Evolutionary conservation across 176 grass and related monocot species (phyloP), one percentile per base, ranked within the genome.

Genomic region (Melocanna baccifera): DNA sequence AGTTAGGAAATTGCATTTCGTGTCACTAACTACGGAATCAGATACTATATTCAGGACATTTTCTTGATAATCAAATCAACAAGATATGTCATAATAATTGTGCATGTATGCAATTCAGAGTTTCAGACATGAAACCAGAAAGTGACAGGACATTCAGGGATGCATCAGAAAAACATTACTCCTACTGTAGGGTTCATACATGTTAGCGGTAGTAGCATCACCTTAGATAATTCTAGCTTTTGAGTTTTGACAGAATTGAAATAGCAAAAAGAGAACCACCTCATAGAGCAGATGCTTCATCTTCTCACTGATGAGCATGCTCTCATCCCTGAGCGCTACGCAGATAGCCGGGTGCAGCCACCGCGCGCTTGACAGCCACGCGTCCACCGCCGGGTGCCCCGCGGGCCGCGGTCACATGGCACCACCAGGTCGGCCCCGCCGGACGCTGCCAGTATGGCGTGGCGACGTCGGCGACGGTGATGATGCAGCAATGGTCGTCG

Each of bases 211-310:
- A 62, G 5, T 22, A 56, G 16, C 59, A 62, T 12, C 59, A 62
- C 2, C 25, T 62, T 62, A 28, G 25, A 62, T 62, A 62, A 62
- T 11, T 12, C 59, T 28, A 5, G 23, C 10, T 11, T 68, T 40
- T 64, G 12, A 55, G 13, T 81, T 20, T 30, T 36, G 34, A 42
- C 9, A 12, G 47, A 45, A 67, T 36, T 37, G 19, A 41, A 41
- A 9, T 41, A 41, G 40, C 40, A 41, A 41, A 41, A 41, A 4
- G 23, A 18, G 25, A 29, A 14, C 63, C 55, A 84, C 88, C 86
- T 94, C 89, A 32, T 91, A 87, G 20, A 94, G 83, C 29, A 94
- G 89, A 81, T 94, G 83, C 74, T 83, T 91, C 92, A 89, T 94
- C 77, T 83, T 89, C 26, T 87, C 89, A 77, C 88, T 89, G 16